These are phyloP conservation scores for Cladosporium sp. DNA, from an alignment of 2,329 filamentous ascomycete genomes.

Conservation along the genomic window DNA sequence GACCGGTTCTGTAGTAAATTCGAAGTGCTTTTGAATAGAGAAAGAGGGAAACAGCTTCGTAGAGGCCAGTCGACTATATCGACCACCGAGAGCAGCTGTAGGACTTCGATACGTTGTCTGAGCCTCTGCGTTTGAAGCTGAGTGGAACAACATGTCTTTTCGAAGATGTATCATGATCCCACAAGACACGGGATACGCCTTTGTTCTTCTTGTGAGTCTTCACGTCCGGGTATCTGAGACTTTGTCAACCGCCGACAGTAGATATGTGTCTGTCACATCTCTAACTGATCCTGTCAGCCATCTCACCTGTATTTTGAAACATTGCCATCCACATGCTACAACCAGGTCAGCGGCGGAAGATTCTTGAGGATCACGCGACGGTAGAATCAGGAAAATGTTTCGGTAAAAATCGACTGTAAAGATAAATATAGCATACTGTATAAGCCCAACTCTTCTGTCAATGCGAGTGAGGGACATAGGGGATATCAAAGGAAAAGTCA, in stretches of 20 bases:
- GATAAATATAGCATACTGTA: neutral
- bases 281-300: neutral
- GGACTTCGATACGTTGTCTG: neutral
- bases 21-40: neutral
- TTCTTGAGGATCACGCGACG: neutral
- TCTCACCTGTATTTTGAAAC: neutral
- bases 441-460: neutral
- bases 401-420: neutral
- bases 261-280: neutral
- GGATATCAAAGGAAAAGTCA: neutral
- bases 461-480: conserved; percentile 1
- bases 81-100: neutral
- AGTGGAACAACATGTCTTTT: neutral
- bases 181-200: neutral
- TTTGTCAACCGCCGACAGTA: neutral
- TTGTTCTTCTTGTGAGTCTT: neutral
- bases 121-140: neutral
- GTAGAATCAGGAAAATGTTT: neutral
- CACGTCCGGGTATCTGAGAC: neutral
- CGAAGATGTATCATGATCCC: neutral
- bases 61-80: neutral
- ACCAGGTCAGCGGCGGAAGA: neutral
- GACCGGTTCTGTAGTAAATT: neutral
- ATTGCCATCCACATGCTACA: neutral
- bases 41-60: neutral